Percentiles rank a stretch among this genome's conserved stretches.
Evolutionary conservation across 352 stramenopile species (phyloP).

Genomic region (Phytophthora citrophthora): DNA sequence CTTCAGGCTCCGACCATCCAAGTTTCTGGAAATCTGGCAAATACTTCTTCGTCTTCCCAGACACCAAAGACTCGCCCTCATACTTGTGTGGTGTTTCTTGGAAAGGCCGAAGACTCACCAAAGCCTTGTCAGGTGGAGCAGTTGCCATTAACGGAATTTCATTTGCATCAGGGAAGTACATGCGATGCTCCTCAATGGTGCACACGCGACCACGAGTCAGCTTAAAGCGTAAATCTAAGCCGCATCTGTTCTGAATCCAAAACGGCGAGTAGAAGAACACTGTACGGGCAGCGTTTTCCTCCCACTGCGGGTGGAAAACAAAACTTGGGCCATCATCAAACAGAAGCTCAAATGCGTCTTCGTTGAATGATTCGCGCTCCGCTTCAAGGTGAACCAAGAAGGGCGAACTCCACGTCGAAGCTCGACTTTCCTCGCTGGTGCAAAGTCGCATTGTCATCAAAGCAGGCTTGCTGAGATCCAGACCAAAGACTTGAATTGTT

Average conservation of each 20-base stretch:
- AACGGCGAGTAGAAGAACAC: conserved; percentile 79
- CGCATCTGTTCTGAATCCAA: conserved; percentile 88
- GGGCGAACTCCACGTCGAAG: conserved; percentile 58
- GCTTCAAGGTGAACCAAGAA: conserved; percentile 70
- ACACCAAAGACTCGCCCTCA: conserved; percentile 58
- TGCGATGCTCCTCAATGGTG: conserved; percentile 69
- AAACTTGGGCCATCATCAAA: conserved; percentile 72
- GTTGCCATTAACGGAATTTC: conserved; percentile 72
- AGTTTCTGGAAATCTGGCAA: conserved; percentile 75
- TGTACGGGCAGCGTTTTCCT: conserved; percentile 55
- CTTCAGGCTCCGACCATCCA: conserved; percentile 71
- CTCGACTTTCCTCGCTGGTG: conserved; percentile 54
- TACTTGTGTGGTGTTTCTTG: conserved; percentile 68
- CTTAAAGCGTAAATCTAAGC: conserved; percentile 76
- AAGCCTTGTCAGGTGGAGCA: conserved; percentile 68
- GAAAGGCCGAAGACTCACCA: conserved; percentile 68
- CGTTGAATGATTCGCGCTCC: conserved; percentile 54
- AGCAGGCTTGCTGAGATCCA: conserved; percentile 68
- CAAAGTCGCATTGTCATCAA: conserved; percentile 84
- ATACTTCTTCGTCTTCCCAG: conserved; percentile 70
- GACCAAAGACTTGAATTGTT: conserved; percentile 80
- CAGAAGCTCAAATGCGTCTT: conserved; percentile 61
- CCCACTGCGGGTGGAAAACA: conserved; percentile 75
- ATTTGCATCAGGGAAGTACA: conserved; percentile 69
- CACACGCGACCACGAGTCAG: conserved; percentile 63